Evolutionary conservation across 371 early-diverging fungal genomes (phyloP), one percentile per base, ranked within the genome.

Genomic region (Blakeslea trispora): DNA sequence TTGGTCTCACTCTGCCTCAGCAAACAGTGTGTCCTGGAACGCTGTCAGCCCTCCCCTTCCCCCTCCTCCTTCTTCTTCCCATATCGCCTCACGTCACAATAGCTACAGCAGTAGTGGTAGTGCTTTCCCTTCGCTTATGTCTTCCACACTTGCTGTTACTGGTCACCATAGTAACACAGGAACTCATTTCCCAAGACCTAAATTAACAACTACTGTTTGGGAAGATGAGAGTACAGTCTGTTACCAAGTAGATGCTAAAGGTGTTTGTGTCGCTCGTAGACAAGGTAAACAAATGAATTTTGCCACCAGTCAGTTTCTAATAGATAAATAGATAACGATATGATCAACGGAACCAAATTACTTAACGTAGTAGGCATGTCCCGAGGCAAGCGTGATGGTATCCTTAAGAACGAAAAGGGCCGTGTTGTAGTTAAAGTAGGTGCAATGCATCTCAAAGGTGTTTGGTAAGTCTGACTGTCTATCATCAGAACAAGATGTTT

Each of bases 311-410:
- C 45, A 37, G 22, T 61, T 47, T 39, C 34, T 22, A n/a, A n/a
- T n/a, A n/a, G n/a, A n/a, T n/a, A n/a, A n/a, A n/a, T 49, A 73
- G 90, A 92, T 59, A 88, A 90, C 57, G 83, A 90, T 55, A 88
- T 89, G 88, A 83, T 92, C 45, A 92, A 92, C 58, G 91, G 92
- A 13, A 93, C 93, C 23, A 93, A 93, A 64, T 72, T 93, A 23
- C 74, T 92, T 8, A 93, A 93, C 57, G 91, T 93, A 2, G 89
- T 87, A 31, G 90, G 90, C 50, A 91, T 93, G 92, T 88, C 93
- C 51, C 88, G 93, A 32, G 93, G 93, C 50, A 91, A 91, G 63
- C 81, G 93, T 19, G 93, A 93, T 57, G 90, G 91, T 5, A 92
- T 93, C 57, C 76, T 93, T 42, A 93, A 93, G 67, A 89, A 90